Evolutionary conservation across 768 basidiomycete genomes (phyloP).

Genomic region (Cantharellus cinnabarinus): DNA sequence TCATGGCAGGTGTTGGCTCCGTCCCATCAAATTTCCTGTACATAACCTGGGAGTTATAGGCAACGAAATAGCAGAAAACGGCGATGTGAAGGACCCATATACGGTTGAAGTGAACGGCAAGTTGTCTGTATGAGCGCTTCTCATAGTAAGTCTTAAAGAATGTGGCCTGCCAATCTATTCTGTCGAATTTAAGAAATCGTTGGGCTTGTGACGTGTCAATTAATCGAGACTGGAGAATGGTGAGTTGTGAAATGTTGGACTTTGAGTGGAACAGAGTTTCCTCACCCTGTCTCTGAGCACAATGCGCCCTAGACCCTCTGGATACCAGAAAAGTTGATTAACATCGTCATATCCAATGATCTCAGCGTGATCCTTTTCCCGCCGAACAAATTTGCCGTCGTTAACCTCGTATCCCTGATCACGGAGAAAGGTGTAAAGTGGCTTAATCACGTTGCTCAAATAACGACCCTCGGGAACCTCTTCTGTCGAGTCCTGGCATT

Average conservation of each 20-base stretch:
- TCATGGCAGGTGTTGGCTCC: conserved; percentile 47
- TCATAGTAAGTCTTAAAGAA: conserved; percentile 99
- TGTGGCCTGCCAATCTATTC: conserved; percentile 86
- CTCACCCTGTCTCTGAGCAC: conserved; percentile 68
- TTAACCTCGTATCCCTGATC: conserved; percentile 96
- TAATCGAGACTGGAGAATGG: conserved; percentile 46
- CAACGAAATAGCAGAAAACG: conserved; percentile 89
- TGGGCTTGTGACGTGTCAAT: conserved; percentile 81
- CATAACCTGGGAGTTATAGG: conserved; percentile 77
- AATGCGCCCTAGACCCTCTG: conserved; percentile 90
- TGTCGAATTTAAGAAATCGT: conserved; percentile 92
- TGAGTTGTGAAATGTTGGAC: background rate
- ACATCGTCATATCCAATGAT: conserved; percentile 99
- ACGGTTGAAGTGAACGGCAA: conserved; percentile 98
- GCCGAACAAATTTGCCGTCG: conserved; percentile 83
- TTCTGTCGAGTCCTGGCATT: conserved; percentile 83
- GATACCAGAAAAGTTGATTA: conserved; percentile 99
- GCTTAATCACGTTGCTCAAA: conserved; percentile 74
- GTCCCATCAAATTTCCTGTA: conserved; percentile 22
- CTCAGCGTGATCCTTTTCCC: conserved; percentile 79
- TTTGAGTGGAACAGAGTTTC: background rate
- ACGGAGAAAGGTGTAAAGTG: conserved; percentile 86
- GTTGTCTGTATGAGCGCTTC: conserved; percentile 88
- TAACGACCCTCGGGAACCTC: conserved; percentile 93
- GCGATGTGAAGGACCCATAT: conserved; percentile 97